phyloP scores from a whole-genome alignment of 2,329 filamentous ascomycete species.

The Gaeumannomyces sp. region DNA sequence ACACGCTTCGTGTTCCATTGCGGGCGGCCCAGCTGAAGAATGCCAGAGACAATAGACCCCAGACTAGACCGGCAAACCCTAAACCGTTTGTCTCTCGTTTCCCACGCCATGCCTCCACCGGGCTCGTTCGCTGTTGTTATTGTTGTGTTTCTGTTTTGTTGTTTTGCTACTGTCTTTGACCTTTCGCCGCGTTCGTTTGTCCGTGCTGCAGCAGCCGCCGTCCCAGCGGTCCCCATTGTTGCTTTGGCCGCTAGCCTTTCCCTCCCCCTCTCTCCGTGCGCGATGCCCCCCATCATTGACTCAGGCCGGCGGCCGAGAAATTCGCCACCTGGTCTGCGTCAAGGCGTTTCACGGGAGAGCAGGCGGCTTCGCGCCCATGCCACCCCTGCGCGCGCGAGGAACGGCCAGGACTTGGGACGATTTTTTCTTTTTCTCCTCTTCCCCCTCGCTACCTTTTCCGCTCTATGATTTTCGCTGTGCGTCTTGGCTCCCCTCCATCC shows the following conservation, averaged over 20 bases:
- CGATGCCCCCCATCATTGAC: background rate
- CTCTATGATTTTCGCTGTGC: background rate
- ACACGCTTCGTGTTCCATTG: background rate
- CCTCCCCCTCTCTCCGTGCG: background rate
- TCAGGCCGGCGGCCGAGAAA: background rate
- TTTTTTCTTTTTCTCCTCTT: background rate
- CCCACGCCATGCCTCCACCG: background rate
- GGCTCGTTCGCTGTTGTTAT: background rate
- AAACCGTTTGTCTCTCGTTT: background rate
- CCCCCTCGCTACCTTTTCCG: background rate
- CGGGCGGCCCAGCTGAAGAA: background rate
- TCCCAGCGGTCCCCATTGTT: background rate
- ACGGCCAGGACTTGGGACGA: background rate
- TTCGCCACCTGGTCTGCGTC: background rate
- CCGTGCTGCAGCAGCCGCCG: background rate
- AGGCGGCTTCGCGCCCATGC: background rate
- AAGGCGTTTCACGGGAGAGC: background rate
- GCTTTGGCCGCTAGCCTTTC: background rate
- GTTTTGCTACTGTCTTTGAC: too few relatives aligned
- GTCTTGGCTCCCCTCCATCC: background rate
- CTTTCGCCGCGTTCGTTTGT: background rate
- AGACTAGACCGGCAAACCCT: background rate
- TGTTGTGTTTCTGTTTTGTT: background rate
- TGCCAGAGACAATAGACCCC: background rate
- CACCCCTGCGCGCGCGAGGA: background rate